Conservation (phyloP, 805 yeast genomes). For the Zygotorulaspora sp. region DNA sequence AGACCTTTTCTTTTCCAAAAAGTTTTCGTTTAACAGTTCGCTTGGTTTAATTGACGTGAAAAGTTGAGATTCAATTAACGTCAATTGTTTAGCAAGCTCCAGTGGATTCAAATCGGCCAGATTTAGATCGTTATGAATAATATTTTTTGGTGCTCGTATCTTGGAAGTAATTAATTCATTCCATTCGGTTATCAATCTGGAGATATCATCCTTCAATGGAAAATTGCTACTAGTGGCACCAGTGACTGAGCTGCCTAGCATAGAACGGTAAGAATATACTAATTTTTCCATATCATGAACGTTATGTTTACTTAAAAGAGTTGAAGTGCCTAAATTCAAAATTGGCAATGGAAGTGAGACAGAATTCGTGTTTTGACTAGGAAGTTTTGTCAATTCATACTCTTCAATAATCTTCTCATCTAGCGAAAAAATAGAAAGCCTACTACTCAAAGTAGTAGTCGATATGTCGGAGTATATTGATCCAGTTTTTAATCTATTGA, state of each 20-base stretch:
- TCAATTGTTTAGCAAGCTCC: conserved; percentile 73
- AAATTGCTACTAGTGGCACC: conserved; percentile 1
- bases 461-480: conserved; percentile 39
- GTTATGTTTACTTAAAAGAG: conserved; percentile 37
- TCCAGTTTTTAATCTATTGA: conserved; percentile 29
- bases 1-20: conserved; percentile 54
- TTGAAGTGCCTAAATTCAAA: conserved; percentile 33
- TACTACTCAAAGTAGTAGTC: conserved; percentile 17
- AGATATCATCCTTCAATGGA: conserved; percentile 10
- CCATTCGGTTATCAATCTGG: conserved; percentile 12
- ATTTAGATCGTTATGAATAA: conserved; percentile 19
- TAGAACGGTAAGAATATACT: conserved; percentile 45
- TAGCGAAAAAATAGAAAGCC: conserved; percentile 32
- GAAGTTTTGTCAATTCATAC: conserved; percentile 45
- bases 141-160: conserved; percentile 2
- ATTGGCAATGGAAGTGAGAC: conserved; percentile 29
- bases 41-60: conserved; percentile 59
- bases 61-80: conserved; percentile 63
- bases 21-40: conserved; percentile 63
- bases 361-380: conserved; percentile 41
- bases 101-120: conserved; percentile 53
- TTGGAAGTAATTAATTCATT: conserved; percentile 5
- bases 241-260: conserved; percentile 2
- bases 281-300: conserved; percentile 41
- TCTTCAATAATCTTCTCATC: conserved; percentile 53